Evolutionary conservation across 164 flowering plant species (phyloP), one percentile per base, ranked within the genome.

Genomic region (Umbellularia californica): DNA sequence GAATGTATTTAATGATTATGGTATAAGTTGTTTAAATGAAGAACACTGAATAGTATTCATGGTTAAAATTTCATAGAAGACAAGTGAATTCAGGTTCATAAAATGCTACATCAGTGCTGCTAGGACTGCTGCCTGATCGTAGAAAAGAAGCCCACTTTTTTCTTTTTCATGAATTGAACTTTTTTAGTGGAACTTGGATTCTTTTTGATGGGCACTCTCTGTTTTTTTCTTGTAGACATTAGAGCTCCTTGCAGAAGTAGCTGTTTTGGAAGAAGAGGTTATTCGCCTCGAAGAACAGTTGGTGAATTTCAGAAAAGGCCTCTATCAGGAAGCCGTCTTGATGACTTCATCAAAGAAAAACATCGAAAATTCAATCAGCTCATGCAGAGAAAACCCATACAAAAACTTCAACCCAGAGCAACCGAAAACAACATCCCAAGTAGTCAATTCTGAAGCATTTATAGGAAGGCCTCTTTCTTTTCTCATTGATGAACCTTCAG

Each of bases 201-300:
- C 23, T 22, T 27, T 12, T 28, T 30, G 19, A 14, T 67, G 33
- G 69, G 50, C 19, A 7, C 14, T 3, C 24, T 20, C 19, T 51
- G 17, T 75, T 28, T 25, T 27, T 58, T 65, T 17, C 20, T 72
- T 77, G 77, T 77, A 91, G 98, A 93, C 89, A 27, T 72, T 91
- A 60, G 97, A 90, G 85, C 97, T 95, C 75, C 88, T 95, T 3
- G 98, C 98, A 6, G 97, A 95, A 84, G 98, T 95, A 30, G 97
- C 97, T 67, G 94, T 95, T 52, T 75, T 95, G 83, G 98, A 95
- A 77, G 98, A 95, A 81, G 98, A 95, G 82, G 91, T 95, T 70
- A 94, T 89, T 24, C 80, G 93, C 79, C 90, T 95, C 13, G 99
- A 95, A 83, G 92, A 93, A 71, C 91, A 92, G 74, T 87, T 95